These are phyloP conservation scores for Chytriomyces hyalinus DNA, from an alignment of 192 early-diverging fungal species.

Conservation along the genomic window DNA sequence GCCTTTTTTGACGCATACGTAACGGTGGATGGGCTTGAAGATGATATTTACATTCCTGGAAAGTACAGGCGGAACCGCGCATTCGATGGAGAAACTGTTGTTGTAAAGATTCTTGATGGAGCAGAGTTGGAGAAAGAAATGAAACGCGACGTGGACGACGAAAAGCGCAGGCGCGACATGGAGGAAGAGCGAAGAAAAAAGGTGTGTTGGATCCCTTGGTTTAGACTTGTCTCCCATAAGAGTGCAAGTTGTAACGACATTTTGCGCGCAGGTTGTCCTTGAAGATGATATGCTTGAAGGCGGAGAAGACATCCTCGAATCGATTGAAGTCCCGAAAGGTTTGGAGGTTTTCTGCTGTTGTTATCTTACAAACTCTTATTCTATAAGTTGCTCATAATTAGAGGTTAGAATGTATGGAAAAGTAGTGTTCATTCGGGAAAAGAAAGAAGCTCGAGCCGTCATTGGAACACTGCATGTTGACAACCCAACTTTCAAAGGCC, in stretches of 20 bases:
- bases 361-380: background rate
- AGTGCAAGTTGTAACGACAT: conserved; percentile 57
- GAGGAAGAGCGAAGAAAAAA: conserved; percentile 50
- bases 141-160: conserved; percentile 56
- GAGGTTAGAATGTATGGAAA: conserved; percentile 50
- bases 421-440: conserved; percentile 53
- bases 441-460: conserved; percentile 33
- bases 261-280: conserved; percentile 55
- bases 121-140: conserved; percentile 66
- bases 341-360: background rate
- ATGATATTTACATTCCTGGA: conserved; percentile 81
- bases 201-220: background rate
- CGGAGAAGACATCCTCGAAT: conserved; percentile 18
- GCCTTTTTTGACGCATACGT: conserved; percentile 90
- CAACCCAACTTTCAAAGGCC: conserved; percentile 6
- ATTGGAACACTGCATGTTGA: conserved; percentile 56
- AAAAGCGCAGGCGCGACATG: conserved; percentile 31
- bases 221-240: conserved; percentile 4
- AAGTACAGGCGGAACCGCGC: conserved; percentile 80
- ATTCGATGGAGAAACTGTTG: conserved; percentile 83
- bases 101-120: conserved; percentile 72
- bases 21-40: conserved; percentile 62
- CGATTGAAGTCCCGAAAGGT: background rate
- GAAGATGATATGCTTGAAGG: conserved; percentile 48
- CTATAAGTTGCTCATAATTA: background rate